phyloP scores from a whole-genome alignment of 2,329 filamentous ascomycete genomes.

The Penicillium sp. region DNA sequence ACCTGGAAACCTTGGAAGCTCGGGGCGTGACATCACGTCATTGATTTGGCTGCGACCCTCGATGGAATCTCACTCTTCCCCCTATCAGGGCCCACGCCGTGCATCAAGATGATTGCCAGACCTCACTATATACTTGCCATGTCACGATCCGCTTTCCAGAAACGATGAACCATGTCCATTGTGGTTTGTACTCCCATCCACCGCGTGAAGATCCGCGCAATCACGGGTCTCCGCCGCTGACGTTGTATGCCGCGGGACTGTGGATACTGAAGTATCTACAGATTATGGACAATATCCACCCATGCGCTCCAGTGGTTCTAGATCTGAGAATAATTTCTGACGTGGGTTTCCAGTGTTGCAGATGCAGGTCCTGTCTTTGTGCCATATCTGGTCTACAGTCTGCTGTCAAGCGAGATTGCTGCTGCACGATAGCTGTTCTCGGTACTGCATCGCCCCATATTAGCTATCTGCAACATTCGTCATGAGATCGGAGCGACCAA shows the following conservation, averaged over 20 bases:
- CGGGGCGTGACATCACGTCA: constrained; percentile 35
- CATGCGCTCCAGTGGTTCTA: neutral
- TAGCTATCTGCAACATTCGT: neutral
- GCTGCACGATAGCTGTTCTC: neutral
- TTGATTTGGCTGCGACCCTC: constrained; percentile 21
- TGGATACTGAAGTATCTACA: too few relatives aligned
- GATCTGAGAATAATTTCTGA: neutral
- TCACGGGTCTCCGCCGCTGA: constrained; percentile 12
- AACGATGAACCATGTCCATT: too few relatives aligned
- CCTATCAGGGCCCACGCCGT: too few relatives aligned
- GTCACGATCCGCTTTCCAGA: too few relatives aligned
- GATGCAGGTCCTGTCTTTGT: neutral
- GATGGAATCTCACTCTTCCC: too few relatives aligned
- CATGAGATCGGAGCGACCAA: neutral
- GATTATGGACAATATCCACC: too few relatives aligned
- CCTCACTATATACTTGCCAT: too few relatives aligned
- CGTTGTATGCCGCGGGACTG: constrained; percentile 6
- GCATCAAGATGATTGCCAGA: too few relatives aligned
- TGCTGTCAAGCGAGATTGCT: constrained; percentile 3
- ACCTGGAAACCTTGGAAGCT: constrained; percentile 16
- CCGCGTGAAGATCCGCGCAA: too few relatives aligned
- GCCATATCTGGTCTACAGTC: constrained; percentile 2
- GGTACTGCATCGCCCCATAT: neutral
- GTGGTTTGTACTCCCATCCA: too few relatives aligned
- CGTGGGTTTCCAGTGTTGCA: neutral